Base-by-base conservation (phyloP, 768 basidiomycete species). In the Leccinellum rugosiceps region DNA sequence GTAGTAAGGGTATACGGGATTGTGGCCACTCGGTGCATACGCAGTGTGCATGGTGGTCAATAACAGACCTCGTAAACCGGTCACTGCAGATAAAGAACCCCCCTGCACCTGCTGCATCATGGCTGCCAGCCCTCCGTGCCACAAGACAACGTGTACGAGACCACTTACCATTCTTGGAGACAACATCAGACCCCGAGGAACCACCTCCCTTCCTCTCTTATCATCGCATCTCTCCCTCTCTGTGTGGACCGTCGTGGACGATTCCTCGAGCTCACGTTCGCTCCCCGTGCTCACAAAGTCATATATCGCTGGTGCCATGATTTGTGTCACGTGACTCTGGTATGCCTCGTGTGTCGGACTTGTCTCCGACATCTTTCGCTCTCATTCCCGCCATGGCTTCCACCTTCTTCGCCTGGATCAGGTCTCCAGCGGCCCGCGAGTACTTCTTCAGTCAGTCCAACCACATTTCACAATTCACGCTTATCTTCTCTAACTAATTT, bases 401-500 rank as follows among this genome's bases (percentile, higher is more conserved):
- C 35, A 85, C 86, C 34, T 94, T 97, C 78, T 79, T 89, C 70
- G 81, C 83, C 67, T 98, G 95, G 95, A 68, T 92, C 68, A 87
- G 89, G 68, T 94, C 92, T 48, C 95, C 95, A 52, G 92, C 92
- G 47, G 91, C 92, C 19, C 80, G 92, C 65, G 84, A 94, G 64
- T 98, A 98, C 75, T 96, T 98, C 78, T 90, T 97, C 77, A 97
- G 95, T 93, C 60, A 61, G 94, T 79, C 25, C 28, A 21, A n/a
- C 6, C 6, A 32, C 13, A 6, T 23, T 34, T 26, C 50, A 21
- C 38, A 62, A 41, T 7, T 6, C 30, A 56, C 25, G 13, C 19
- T 51, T 53, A 58, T 56, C n/a, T 21, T n/a, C 35, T 57, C 65
- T 69, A n/a, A 70, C 61, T 43, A 25, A 21, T 26, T 55, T 28